Base-by-base conservation (phyloP, 129 eudicot species). In the Scalesia atractyloides region DNA sequence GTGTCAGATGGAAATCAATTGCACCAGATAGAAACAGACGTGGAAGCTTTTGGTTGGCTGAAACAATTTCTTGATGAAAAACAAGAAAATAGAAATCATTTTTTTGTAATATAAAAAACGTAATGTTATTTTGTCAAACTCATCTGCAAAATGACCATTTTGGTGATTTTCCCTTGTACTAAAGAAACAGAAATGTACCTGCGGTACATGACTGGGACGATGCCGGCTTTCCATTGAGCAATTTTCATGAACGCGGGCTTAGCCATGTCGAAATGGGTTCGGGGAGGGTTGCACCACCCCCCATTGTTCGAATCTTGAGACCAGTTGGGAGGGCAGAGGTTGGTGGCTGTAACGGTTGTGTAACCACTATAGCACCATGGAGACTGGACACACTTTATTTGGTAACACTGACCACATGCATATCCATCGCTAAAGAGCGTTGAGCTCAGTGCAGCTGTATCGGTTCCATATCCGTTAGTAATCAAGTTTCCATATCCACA, bases 231-330 rank as follows among this genome's bases (percentile, higher is more conserved):
- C 87, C 86, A 86, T 68, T 79, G 86, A n/a, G 97, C 96, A 37
- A 91, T 80, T 77, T 83, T 81, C 91, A 86, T 84, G 85, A 91
- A 91, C 0, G 89, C 91, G 3, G 96, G 97, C 70, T 91, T 86
- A 16, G 97, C 69, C 86, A 91, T 79, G 77, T 91, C 96, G 17
- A 91, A 88, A 41, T 91, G 97, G 56, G 85, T 81, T 34, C 93
- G 76, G 4, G 97, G 97, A 5, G 97, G 97, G 76, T 91, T 88
- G 83, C 97, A 88, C 97, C 97, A 91, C 19, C 97, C 96, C 7
- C 97, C 96, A 48, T 79, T 70, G 81, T 88, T 85, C 49, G 86
- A 76, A 71, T 83, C 88, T 34, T 86, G 60, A 17, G 80, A n/a
- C 96, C 92, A 88, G 41, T 86, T 86, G 0, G 97, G 97, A 15